Evolutionary conservation across 148 eudicot species (phyloP).

Genomic region (Silene uniflora): DNA sequence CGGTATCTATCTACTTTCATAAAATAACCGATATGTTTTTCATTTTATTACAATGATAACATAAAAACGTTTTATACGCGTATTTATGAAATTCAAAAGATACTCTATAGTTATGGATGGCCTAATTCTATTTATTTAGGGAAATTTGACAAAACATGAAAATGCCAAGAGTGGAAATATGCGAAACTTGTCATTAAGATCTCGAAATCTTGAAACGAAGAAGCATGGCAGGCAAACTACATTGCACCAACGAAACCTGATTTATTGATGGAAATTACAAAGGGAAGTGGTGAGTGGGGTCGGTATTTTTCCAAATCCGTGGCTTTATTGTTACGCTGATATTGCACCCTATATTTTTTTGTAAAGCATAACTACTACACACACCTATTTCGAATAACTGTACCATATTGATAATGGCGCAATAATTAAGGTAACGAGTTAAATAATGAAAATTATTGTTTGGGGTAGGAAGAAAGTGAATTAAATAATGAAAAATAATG

Average conservation of each 20-base stretch:
- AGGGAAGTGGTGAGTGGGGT: slow-evolving; percentile 5
- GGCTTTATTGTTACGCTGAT: slow-evolving; percentile 27
- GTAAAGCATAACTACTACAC: too few species aligned
- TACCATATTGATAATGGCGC: too few species aligned
- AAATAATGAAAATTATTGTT: too few species aligned
- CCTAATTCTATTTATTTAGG: neutral
- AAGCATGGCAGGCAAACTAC: slow-evolving; percentile 22
- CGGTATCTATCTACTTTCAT: too few species aligned
- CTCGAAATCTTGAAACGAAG: slow-evolving; percentile 4
- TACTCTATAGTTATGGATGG: neutral
- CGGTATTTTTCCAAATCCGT: neutral
- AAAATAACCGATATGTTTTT: too few species aligned
- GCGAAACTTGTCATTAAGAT: slow-evolving; percentile 26
- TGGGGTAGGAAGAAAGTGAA: too few species aligned
- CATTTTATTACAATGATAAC: too few species aligned
- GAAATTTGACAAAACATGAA: neutral
- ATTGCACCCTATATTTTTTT: slow-evolving; percentile 9
- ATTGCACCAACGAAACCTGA: slow-evolving; percentile 19
- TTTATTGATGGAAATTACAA: slow-evolving; percentile 16
- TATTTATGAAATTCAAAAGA: too few species aligned
- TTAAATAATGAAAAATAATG: too few species aligned
- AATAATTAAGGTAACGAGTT: too few species aligned
- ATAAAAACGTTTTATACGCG: too few species aligned
- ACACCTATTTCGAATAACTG: too few species aligned
- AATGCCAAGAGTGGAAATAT: slow-evolving; percentile 19